Evolutionary conservation across 176 grass and related monocot species (phyloP).

Genomic region (Triticum dicoccoides): DNA sequence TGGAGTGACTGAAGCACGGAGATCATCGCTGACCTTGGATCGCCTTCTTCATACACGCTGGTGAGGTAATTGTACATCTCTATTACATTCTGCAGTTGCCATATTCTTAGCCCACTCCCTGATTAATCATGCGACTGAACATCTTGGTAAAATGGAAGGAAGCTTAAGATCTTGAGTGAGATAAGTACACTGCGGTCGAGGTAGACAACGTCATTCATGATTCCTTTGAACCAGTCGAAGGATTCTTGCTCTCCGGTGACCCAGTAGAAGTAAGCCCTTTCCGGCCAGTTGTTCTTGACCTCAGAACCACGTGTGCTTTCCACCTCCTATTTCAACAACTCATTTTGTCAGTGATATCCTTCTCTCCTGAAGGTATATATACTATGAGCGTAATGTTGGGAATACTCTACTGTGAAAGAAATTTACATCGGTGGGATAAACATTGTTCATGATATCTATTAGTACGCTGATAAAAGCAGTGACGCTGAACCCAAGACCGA

Average conservation of each 20-base stretch:
- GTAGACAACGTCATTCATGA: constrained; percentile 78
- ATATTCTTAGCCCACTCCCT: neutral
- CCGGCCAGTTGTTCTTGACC: constrained; percentile 69
- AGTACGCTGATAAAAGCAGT: neutral
- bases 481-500: constrained; percentile 61
- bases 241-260: neutral
- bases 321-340: constrained; percentile 42
- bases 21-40: neutral
- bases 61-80: neutral
- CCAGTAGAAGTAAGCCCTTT: constrained; percentile 24
- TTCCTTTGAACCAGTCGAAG: constrained; percentile 17
- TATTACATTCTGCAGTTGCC: neutral
- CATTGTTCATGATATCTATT: neutral
- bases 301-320: constrained; percentile 56
- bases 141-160: neutral
- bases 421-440: constrained; percentile 6
- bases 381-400: neutral
- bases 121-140: neutral
- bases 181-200: neutral
- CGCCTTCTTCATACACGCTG: neutral
- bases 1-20: neutral
- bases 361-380: neutral
- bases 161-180: neutral
- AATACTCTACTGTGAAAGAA: neutral
- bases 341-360: constrained; percentile 17